phyloP scores from a whole-genome alignment of 306 rosid genomes.

The Vigna radiata region DNA sequence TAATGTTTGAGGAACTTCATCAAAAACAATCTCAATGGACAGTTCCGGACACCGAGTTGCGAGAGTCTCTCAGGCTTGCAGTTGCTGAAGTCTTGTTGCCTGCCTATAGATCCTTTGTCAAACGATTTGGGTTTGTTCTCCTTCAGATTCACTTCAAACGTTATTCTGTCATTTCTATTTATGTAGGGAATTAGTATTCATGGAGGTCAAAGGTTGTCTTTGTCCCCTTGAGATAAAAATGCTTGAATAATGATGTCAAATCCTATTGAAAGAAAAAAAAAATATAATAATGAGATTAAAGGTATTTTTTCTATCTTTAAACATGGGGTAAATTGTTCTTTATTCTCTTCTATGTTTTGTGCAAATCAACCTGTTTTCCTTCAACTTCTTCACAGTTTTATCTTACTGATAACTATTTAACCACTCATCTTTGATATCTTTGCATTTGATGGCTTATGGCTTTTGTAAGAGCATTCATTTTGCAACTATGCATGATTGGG shows the following conservation, averaged over 20 bases:
- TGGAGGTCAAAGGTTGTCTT: slow-evolving; percentile 8
- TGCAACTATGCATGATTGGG: slow-evolving; percentile 29
- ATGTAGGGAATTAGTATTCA: background rate
- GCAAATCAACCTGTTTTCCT: background rate
- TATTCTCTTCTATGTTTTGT: background rate
- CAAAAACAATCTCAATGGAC: slow-evolving; percentile 98
- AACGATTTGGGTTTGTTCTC: slow-evolving; percentile 80
- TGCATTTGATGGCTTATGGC: background rate
- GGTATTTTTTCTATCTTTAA: background rate
- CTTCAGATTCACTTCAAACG: slow-evolving; percentile 7
- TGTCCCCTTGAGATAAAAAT: background rate
- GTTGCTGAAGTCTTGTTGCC: slow-evolving; percentile 96
- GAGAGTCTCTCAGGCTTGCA: slow-evolving; percentile 93
- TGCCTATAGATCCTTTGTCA: slow-evolving; percentile 87
- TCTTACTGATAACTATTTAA: background rate
- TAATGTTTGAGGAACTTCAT: slow-evolving; percentile 93
- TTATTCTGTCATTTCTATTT: slow-evolving; percentile 22
- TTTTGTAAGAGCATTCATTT: slow-evolving; percentile 12
- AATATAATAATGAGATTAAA: background rate
- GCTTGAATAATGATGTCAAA: background rate
- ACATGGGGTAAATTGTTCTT: background rate
- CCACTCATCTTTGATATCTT: background rate
- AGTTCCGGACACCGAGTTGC: slow-evolving; percentile 89
- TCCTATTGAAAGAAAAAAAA: slow-evolving; percentile 22
- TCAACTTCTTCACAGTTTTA: background rate